Conservation (phyloP, 192 early-diverging fungal species). For the Piromyces finnis region DNA sequence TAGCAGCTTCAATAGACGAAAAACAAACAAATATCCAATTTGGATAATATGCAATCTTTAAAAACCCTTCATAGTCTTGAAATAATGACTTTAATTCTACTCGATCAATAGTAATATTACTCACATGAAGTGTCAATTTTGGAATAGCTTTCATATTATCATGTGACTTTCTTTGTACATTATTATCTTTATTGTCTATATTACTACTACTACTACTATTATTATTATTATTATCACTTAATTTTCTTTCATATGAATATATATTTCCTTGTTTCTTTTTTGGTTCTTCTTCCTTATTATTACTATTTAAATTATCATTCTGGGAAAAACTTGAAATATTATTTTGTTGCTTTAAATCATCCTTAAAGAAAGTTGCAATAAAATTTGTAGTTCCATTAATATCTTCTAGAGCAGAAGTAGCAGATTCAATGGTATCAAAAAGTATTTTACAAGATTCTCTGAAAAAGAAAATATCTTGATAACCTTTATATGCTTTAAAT, state of each 20-base stretch:
- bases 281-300: neutral
- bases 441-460: constrained; percentile 2
- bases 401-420: neutral
- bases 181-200: neutral
- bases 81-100: constrained; percentile 2
- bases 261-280: neutral
- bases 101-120: constrained; percentile 1
- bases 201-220: neutral
- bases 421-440: neutral
- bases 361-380: constrained; percentile 4
- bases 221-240: neutral
- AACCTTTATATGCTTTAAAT: constrained; percentile 2
- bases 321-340: neutral
- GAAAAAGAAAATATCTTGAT: constrained; percentile 2
- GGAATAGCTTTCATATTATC: neutral
- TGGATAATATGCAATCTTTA: constrained; percentile 2
- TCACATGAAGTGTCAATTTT: constrained; percentile 4
- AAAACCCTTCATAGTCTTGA: neutral
- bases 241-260: neutral
- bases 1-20: neutral
- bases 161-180: neutral
- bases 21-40: constrained; percentile 3
- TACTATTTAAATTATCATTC: neutral
- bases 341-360: neutral
- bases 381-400: constrained; percentile 2